phyloP scores from a whole-genome alignment of 2,329 filamentous ascomycete species.

The Colletotrichum sp. region DNA sequence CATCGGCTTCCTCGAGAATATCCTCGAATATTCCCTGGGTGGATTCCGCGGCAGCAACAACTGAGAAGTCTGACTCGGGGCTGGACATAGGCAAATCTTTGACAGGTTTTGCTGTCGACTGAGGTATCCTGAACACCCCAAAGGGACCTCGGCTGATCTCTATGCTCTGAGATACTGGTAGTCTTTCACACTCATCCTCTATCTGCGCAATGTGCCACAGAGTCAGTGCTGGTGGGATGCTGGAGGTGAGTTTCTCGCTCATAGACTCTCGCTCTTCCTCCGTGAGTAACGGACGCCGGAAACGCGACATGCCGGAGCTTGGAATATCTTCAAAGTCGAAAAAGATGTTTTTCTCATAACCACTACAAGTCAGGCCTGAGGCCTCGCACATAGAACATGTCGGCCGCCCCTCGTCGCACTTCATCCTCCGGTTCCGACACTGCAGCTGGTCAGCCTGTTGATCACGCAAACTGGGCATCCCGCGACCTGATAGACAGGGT shows the following conservation, averaged over 20 bases:
- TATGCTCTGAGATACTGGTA: background rate
- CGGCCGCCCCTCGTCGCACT: slow-evolving; percentile 40
- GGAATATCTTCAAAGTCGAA: slow-evolving; percentile 26
- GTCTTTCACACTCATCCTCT: slow-evolving; percentile 30
- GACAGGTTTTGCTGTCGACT: background rate
- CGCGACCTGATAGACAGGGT: background rate
- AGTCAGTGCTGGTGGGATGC: slow-evolving; percentile 28
- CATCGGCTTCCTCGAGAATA: background rate
- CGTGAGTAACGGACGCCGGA: slow-evolving; percentile 39
- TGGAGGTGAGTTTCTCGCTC: slow-evolving; percentile 34
- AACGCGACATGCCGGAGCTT: slow-evolving; percentile 30
- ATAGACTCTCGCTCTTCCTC: slow-evolving; percentile 38
- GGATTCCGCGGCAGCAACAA: background rate
- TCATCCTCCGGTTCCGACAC: slow-evolving; percentile 40
- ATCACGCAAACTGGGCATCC: background rate
- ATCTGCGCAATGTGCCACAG: slow-evolving; percentile 25
- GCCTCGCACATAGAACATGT: slow-evolving; percentile 33
- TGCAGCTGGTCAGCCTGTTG: slow-evolving; percentile 16
- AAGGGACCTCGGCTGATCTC: slow-evolving; percentile 17
- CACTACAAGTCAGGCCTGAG: slow-evolving; percentile 31
- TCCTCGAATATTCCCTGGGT: background rate
- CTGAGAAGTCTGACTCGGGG: background rate
- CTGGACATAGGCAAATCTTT: background rate
- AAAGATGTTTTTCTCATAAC: slow-evolving; percentile 40
- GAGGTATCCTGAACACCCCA: slow-evolving; percentile 5